Evolutionary conservation across 2,329 filamentous ascomycete genomes (phyloP), one percentile per base, ranked within the genome.

Genomic region (Apiospora hydei): DNA sequence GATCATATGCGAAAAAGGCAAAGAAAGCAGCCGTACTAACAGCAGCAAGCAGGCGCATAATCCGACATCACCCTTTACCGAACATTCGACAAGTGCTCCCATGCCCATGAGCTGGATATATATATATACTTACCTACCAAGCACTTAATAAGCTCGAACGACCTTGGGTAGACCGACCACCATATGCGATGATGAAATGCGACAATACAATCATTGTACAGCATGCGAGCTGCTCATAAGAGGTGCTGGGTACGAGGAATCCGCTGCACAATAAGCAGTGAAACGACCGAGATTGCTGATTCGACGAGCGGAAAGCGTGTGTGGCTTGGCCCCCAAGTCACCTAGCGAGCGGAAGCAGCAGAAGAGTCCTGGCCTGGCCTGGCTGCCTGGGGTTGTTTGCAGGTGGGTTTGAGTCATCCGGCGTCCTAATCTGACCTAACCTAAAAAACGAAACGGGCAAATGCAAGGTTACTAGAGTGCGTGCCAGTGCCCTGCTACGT

Each of bases 401-500:
- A 14, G 51, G 16, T 38, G 16, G 53, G 53, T 61, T 61, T 61
- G 53, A 61, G 53, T 61, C 53, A 61, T 61, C 30, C 53, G 53
- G 30, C 53, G 26, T 61, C 53, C 26, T 61, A 57, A 18, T 57
- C 51, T 34, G 26, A 53, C 51, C 53, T 38, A 61, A 61, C 53
- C 30, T 38, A 38, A 61, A 61, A 34, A 38, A n/a, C 6, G 51
- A 57, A 57, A 57, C 51, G 24, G 51, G 34, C 26, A 21, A 38
- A n/a, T 49, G 18, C 34, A 38, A 41, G 53, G 53, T 38, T 24
- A 41, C 18, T 30, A 30, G 26, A 30, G 26, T 30, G 26, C 26
- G 26, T 30, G 26, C 26, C 53, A 61, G 18, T n/a, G 34, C 57
- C 57, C 57, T 34, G 21, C 57, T 41, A 64, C 41, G 21, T 41